Percentiles rank a stretch among this genome's conserved stretches.
Evolutionary conservation across 345 rosid genomes (phyloP).

Genomic region (Abelmoschus esculentus): DNA sequence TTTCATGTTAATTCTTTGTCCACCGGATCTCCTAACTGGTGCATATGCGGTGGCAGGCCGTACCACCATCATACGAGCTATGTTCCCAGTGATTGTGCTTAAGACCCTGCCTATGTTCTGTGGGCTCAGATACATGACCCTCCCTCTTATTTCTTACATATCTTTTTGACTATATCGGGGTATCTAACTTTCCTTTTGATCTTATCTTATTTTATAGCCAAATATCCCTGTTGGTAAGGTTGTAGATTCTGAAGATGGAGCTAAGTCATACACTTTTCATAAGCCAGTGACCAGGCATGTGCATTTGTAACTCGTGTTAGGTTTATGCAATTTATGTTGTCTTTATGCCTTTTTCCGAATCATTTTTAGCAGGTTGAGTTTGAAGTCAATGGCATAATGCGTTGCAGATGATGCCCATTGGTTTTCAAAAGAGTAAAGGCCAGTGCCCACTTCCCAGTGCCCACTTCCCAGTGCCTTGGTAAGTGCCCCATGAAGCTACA

Average conservation of each 20-base stretch:
- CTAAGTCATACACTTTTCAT: slow-evolving; percentile 61
- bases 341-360: slow-evolving; percentile 23
- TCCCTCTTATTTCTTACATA: slow-evolving; percentile 6
- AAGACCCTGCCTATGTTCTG: slow-evolving; percentile 18
- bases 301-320: slow-evolving; percentile 6
- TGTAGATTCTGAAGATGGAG: slow-evolving; percentile 41
- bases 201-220: slow-evolving; percentile 23
- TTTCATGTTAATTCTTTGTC: not conserved
- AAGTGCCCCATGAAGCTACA: not conserved
- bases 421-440: not conserved
- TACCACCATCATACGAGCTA: slow-evolving; percentile 45
- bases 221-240: slow-evolving; percentile 31
- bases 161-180: not conserved
- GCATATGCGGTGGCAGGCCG: slow-evolving; percentile 69
- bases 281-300: slow-evolving; percentile 56
- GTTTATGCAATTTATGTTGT: slow-evolving; percentile 22
- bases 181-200: slow-evolving; percentile 19
- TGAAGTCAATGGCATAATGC: slow-evolving; percentile 23
- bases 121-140: slow-evolving; percentile 22
- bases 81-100: slow-evolving; percentile 46
- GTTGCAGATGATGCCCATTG: not conserved
- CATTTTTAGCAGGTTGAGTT: slow-evolving; percentile 30
- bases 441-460: slow-evolving; percentile 16
- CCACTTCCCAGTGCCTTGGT: slow-evolving; percentile 8
- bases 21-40: slow-evolving; percentile 32